Percentiles rank a stretch among this genome's conserved stretches.
These are phyloP conservation scores for Beauveria caledonica DNA, from an alignment of 2,329 filamentous ascomycete genomes.

Conservation along the genomic window DNA sequence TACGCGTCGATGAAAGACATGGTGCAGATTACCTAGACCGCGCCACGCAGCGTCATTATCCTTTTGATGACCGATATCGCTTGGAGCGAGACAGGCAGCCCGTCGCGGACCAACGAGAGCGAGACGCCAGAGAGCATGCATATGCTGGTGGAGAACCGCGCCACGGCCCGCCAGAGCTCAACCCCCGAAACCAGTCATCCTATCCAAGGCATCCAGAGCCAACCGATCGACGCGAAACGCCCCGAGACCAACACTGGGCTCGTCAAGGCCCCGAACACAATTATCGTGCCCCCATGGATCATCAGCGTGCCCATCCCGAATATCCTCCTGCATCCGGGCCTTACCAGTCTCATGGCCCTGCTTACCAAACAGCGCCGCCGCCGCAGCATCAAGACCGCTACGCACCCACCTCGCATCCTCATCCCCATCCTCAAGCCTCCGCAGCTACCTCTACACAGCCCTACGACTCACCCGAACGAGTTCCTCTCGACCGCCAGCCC, in stretches of 20 bases:
- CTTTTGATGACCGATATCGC: conserved; percentile 47
- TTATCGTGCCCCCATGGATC: conserved; percentile 30
- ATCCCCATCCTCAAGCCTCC: conserved; percentile 16
- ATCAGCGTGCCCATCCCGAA: conserved; percentile 34
- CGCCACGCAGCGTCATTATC: conserved; percentile 32
- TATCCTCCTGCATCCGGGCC: conserved; percentile 35
- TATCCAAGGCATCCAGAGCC: conserved; percentile 37
- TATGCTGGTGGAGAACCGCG: conserved; percentile 39
- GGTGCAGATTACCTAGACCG: conserved; percentile 47
- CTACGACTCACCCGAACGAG: conserved; percentile 45
- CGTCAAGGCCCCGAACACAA: conserved; percentile 24
- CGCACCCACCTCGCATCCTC: conserved; percentile 27
- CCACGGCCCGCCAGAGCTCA: conserved; percentile 34
- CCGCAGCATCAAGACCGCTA: conserved; percentile 24
- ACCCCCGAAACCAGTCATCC: conserved; percentile 37
- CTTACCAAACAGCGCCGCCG: conserved; percentile 24
- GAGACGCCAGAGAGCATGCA: conserved; percentile 37
- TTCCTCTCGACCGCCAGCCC: conserved; percentile 32
- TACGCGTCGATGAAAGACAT: conserved; percentile 39
- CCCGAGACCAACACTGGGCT: conserved; percentile 26
- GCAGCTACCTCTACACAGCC: conserved; percentile 21
- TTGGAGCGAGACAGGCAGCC: conserved; percentile 39
- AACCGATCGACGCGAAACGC: conserved; percentile 30
- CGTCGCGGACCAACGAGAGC: conserved; percentile 35
- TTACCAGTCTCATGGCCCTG: conserved; percentile 23